These are phyloP conservation scores for Globisporangium paddicum DNA, from an alignment of 352 stramenopile genomes.

Conservation along the genomic window DNA sequence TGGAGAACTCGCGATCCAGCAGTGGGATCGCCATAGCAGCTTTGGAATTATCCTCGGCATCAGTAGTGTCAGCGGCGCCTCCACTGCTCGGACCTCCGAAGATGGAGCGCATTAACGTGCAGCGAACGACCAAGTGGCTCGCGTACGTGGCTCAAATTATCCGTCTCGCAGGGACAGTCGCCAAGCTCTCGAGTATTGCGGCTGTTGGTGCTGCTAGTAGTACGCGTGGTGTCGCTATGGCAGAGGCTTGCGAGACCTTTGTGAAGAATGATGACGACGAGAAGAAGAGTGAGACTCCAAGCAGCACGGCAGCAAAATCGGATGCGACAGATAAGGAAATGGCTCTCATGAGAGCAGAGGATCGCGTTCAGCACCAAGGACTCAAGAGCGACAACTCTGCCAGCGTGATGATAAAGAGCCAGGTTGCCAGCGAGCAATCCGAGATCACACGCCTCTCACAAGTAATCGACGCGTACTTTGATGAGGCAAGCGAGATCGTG, in stretches of 20 bases:
- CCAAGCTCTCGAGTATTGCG: constrained; percentile 9
- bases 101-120: constrained; percentile 79
- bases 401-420: not conserved
- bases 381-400: not conserved
- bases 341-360: not conserved
- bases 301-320: too few relatives aligned
- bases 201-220: not conserved
- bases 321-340: not conserved
- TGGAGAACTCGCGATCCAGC: not conserved
- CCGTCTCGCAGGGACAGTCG: constrained; percentile 27
- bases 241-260: not conserved
- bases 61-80: constrained; percentile 17
- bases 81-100: constrained; percentile 45
- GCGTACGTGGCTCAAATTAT: constrained; percentile 66
- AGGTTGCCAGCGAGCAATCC: not conserved
- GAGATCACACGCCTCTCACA: constrained; percentile 21
- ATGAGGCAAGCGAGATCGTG: constrained; percentile 58
- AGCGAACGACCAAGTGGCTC: constrained; percentile 69
- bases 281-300: not conserved
- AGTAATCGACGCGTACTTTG: constrained; percentile 45
- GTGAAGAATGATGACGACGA: not conserved
- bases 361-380: not conserved
- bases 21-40: not conserved
- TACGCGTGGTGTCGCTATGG: not conserved
- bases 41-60: not conserved